Percentiles rank a stretch among this genome's conserved stretches.
phyloP scores from a whole-genome alignment of 2,329 filamentous ascomycete species.

The Lasiodiplodia sp. region DNA sequence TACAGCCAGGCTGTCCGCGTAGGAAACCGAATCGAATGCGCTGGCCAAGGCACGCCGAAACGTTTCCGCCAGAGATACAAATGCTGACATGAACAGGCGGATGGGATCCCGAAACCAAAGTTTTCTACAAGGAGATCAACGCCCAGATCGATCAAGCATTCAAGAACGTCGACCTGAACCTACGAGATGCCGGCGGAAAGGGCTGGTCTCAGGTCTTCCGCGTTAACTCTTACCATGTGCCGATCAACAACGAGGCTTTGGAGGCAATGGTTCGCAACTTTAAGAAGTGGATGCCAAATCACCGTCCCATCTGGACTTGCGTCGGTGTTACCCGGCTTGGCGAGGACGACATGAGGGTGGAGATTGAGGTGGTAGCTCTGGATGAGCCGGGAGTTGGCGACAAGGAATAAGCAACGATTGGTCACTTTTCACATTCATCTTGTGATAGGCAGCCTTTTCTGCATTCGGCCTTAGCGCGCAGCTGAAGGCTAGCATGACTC shows the following conservation, averaged over 20 bases:
- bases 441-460: too few species aligned
- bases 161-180: conserved; percentile 60
- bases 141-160: conserved; percentile 57
- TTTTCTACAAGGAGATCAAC: conserved; percentile 36
- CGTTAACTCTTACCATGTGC: conserved; percentile 40
- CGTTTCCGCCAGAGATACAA: background rate
- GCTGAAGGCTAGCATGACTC: too few species aligned
- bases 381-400: conserved; percentile 28
- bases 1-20: conserved; percentile 48
- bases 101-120: conserved; percentile 41
- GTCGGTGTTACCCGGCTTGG: conserved; percentile 37
- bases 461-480: too few species aligned
- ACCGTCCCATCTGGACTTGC: conserved; percentile 38
- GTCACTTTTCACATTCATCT: too few species aligned
- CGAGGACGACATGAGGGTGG: conserved; percentile 50
- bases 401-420: background rate
- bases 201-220: conserved; percentile 63
- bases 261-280: conserved; percentile 36
- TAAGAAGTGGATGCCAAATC: conserved; percentile 39
- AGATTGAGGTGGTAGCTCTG: conserved; percentile 36
- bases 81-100: conserved; percentile 38
- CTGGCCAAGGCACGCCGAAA: conserved; percentile 44
- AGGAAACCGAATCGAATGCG: conserved; percentile 44
- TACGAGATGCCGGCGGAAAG: conserved; percentile 62
- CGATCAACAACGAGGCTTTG: conserved; percentile 35